A percentile compares a stretch with the other conserved stretches of the same genome.
phyloP scores from a whole-genome alignment of 495 filamentous ascomycete species.

The Glutinoglossum americanum region DNA sequence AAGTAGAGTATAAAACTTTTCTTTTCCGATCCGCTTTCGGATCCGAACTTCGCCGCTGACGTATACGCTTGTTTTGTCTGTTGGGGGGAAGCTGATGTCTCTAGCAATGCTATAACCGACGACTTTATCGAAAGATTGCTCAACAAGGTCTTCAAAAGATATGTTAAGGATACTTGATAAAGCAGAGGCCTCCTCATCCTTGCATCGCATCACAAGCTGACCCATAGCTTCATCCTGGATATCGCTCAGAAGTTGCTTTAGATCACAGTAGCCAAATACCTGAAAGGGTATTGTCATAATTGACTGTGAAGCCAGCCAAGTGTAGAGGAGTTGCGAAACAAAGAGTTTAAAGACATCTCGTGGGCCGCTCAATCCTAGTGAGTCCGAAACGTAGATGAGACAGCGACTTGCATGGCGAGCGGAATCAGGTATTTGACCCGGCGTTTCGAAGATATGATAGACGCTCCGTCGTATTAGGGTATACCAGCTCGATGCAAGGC shows the following conservation, averaged over 20 bases:
- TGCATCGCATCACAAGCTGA: conserved; percentile 66
- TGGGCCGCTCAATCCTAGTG: conserved; percentile 38
- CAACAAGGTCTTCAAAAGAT: conserved; percentile 33
- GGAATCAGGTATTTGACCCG: conserved; percentile 41
- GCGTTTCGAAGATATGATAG: conserved; percentile 81
- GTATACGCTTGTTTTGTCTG: conserved; percentile 23
- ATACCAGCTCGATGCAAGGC: conserved; percentile 58
- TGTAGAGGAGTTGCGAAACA: conserved; percentile 77
- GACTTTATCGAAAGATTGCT: conserved; percentile 52
- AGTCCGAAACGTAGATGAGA: conserved; percentile 37
- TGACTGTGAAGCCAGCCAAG: conserved; percentile 50
- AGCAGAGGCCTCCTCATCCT: conserved; percentile 35
- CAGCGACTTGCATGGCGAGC: conserved; percentile 48
- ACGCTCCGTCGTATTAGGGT: conserved; percentile 64
- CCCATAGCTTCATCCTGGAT: conserved; percentile 63
- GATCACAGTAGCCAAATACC: conserved; percentile 55
- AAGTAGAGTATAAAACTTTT: conserved; percentile 35
- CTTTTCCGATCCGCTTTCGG: conserved; percentile 44
- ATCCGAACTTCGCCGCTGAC: conserved; percentile 44
- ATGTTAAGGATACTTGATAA: conserved; percentile 34
- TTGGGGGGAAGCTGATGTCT: conserved; percentile 42
- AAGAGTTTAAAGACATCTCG: conserved; percentile 68
- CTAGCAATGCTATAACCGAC: conserved; percentile 67
- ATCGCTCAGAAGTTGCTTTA: conserved; percentile 46
- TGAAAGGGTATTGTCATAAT: conserved; percentile 51